Conservation (phyloP, 2,329 filamentous ascomycete species). For the Hymenoscyphus infarciens region DNA sequence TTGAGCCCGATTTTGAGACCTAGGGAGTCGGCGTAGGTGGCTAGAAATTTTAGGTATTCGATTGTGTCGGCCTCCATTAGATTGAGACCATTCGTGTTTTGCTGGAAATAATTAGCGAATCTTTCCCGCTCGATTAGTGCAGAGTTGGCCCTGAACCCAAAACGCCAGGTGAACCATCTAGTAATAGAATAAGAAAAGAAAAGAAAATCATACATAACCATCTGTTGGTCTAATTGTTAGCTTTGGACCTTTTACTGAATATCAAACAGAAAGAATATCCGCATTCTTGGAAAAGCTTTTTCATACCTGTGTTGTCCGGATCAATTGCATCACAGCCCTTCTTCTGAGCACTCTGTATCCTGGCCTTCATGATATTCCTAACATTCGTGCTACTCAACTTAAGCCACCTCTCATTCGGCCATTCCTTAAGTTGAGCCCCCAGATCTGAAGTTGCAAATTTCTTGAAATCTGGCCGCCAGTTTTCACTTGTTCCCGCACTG, state of each 20-base stretch:
- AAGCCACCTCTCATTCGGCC: constrained; percentile 66
- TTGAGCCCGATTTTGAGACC: constrained; percentile 64
- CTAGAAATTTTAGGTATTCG: constrained; percentile 58
- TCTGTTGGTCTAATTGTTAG: not conserved
- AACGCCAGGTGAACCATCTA: too few relatives aligned
- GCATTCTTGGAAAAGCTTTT: too few relatives aligned
- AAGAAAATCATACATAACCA: constrained; percentile 8
- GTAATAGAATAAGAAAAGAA: not conserved
- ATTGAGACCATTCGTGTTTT: constrained; percentile 44
- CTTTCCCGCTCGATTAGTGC: too few relatives aligned
- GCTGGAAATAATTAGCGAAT: constrained; percentile 7
- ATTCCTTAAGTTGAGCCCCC: constrained; percentile 57
- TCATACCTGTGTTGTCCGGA: constrained; percentile 62
- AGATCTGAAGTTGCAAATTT: constrained; percentile 54
- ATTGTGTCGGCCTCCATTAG: constrained; percentile 55
- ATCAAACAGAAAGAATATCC: not conserved
- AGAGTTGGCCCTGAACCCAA: too few relatives aligned
- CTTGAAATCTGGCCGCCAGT: constrained; percentile 53
- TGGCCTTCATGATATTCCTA: constrained; percentile 58
- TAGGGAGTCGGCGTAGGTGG: constrained; percentile 47
- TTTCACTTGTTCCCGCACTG: constrained; percentile 66
- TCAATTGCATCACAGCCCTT: constrained; percentile 69
- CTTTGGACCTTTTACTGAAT: not conserved
- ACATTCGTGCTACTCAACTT: constrained; percentile 55
- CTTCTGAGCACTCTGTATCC: constrained; percentile 54